These are phyloP conservation scores for Xylariaceae sp. DNA, from an alignment of 2,329 filamentous ascomycete genomes.

Conservation along the genomic window DNA sequence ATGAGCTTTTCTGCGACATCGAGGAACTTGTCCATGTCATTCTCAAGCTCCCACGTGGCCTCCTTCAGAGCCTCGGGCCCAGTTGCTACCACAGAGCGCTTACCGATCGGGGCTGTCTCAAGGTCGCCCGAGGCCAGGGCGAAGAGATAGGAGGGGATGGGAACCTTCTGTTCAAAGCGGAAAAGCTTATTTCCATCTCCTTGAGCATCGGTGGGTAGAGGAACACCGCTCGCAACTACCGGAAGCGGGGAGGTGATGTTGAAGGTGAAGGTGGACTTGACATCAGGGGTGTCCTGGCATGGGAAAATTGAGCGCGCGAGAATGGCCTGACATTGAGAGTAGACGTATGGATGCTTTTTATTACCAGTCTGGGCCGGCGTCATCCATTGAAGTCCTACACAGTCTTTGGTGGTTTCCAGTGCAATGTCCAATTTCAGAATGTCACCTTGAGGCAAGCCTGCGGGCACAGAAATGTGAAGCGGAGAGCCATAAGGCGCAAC, in stretches of 20 bases:
- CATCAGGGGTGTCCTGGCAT: constrained; percentile 94
- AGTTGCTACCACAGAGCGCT: constrained; percentile 77
- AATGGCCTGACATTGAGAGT: constrained; percentile 96
- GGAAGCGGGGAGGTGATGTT: constrained; percentile 80
- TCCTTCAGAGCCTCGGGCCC: constrained; percentile 80
- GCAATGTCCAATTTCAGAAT: constrained; percentile 58
- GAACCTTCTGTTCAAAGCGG: constrained; percentile 82
- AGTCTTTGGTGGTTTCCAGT: constrained; percentile 77
- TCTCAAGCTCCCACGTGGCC: constrained; percentile 87
- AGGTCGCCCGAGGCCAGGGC: constrained; percentile 87
- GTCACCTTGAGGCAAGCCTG: constrained; percentile 50
- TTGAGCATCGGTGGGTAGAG: constrained; percentile 44
- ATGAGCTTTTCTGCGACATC: constrained; percentile 76
- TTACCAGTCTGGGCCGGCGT: constrained; percentile 90
- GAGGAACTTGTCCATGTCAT: constrained; percentile 88
- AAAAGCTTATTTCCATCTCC: constrained; percentile 62
- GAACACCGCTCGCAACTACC: constrained; percentile 85
- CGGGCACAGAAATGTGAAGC: constrained; percentile 59
- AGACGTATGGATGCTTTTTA: constrained; percentile 95
- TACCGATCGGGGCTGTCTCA: constrained; percentile 78
- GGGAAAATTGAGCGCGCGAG: constrained; percentile 92
- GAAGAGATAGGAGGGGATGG: constrained; percentile 92
- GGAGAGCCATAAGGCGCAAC: constrained; percentile 71
- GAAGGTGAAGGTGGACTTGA: constrained; percentile 93
- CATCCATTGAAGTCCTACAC: constrained; percentile 93